phyloP scores from a whole-genome alignment of 2,329 filamentous ascomycete species.

The Alternaria brassicae region DNA sequence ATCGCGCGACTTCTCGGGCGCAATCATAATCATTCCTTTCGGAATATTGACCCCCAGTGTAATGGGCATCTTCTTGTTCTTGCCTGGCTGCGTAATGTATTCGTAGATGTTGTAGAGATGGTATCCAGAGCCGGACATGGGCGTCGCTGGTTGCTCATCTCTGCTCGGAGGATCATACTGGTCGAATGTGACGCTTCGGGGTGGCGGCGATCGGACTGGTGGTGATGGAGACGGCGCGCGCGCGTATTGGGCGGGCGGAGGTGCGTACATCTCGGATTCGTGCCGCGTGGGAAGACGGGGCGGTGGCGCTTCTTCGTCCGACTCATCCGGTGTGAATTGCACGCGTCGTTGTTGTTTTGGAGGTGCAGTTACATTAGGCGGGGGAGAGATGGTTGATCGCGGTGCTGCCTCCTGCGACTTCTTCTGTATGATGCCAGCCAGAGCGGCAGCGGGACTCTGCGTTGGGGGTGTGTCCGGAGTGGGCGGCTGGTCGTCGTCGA shows the following conservation, averaged over 20 bases:
- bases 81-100: constrained; percentile 96
- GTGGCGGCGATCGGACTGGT: constrained; percentile 48
- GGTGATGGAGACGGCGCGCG: constrained; percentile 52
- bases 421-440: constrained; percentile 62
- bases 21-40: constrained; percentile 87
- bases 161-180: constrained; percentile 49
- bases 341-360: constrained; percentile 59
- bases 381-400: constrained; percentile 54
- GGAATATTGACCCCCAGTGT: constrained; percentile 91
- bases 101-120: constrained; percentile 97
- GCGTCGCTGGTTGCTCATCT: constrained; percentile 51
- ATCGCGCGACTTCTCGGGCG: constrained; percentile 82
- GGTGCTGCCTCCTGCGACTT: constrained; percentile 51
- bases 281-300: constrained; percentile 68
- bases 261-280: constrained; percentile 61
- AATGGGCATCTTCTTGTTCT: constrained; percentile 98
- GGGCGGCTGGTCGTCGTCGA: constrained; percentile 53
- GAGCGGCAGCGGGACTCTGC: constrained; percentile 65
- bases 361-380: constrained; percentile 59
- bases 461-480: constrained; percentile 56
- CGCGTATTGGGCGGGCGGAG: constrained; percentile 54
- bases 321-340: constrained; percentile 70
- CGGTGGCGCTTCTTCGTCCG: constrained; percentile 69
- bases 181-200: constrained; percentile 47
- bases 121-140: constrained; percentile 75